Percentiles rank a stretch among this genome's conserved stretches.
phyloP scores from a whole-genome alignment of 2,329 filamentous ascomycete species.

The Penicillium vulpinum region DNA sequence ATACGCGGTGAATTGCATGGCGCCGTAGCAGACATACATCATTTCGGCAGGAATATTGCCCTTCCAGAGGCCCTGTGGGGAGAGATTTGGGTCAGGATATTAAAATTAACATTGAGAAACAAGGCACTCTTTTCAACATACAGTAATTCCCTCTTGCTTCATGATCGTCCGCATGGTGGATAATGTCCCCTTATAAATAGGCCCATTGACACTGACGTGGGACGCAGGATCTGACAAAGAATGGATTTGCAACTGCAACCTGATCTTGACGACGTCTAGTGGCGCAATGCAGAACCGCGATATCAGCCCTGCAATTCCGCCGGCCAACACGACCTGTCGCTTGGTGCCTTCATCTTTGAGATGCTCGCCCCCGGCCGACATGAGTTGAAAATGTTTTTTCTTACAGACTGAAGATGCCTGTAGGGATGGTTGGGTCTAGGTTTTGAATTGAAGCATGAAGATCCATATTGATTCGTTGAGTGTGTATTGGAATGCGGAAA shows the following conservation, averaged over 20 bases:
- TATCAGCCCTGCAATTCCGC: constrained; percentile 76
- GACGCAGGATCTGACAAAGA: constrained; percentile 73
- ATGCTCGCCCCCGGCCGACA: constrained; percentile 63
- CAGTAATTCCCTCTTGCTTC: constrained; percentile 75
- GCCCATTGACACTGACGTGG: constrained; percentile 49
- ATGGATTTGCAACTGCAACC: constrained; percentile 88
- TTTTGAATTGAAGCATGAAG: neutral
- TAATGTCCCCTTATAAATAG: constrained; percentile 69
- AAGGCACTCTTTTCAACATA: constrained; percentile 25
- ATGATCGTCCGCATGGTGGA: constrained; percentile 76
- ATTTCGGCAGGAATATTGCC: constrained; percentile 94
- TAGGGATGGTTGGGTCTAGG: neutral
- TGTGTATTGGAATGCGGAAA: constrained; percentile 18
- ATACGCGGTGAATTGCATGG: constrained; percentile 87
- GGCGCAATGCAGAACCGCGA: constrained; percentile 95
- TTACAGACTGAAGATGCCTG: neutral
- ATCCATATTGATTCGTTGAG: constrained; percentile 4
- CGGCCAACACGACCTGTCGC: constrained; percentile 65
- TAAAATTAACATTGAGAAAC: neutral
- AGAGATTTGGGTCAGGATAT: neutral
- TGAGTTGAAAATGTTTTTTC: constrained; percentile 48
- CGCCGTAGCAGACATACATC: constrained; percentile 89
- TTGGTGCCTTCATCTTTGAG: constrained; percentile 73
- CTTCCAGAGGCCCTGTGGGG: constrained; percentile 77
- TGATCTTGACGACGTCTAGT: constrained; percentile 97